Conservation (phyloP, 129 eudicot species). For the Escallonia rubra region DNA sequence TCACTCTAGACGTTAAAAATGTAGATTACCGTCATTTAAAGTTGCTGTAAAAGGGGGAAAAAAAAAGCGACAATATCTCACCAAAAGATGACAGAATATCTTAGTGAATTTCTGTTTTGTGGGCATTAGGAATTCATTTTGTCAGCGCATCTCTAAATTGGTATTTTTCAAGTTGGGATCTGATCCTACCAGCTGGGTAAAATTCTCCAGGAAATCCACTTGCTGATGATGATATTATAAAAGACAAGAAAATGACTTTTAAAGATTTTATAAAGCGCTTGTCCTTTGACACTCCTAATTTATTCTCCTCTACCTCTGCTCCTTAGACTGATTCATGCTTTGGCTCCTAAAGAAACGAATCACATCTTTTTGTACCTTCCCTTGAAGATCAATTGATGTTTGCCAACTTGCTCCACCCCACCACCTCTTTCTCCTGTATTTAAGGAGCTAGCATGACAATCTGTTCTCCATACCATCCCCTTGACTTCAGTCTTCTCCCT, state of each 20-base stretch:
- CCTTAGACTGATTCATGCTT: not conserved
- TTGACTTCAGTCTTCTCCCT: conserved; percentile 13
- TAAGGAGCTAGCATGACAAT: conserved; percentile 26
- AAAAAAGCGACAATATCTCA: not conserved
- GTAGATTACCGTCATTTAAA: not conserved
- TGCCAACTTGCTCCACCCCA: conserved; percentile 34
- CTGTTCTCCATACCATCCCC: conserved; percentile 15
- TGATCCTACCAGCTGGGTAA: conserved; percentile 16
- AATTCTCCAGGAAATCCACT: conserved; percentile 12
- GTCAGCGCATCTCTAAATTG: conserved; percentile 4
- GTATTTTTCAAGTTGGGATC: not conserved
- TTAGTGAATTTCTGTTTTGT: not conserved
- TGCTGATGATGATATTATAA: conserved; percentile 6
- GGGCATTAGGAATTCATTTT: conserved; percentile 10
- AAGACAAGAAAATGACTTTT: conserved; percentile 11
- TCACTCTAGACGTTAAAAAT: not conserved
- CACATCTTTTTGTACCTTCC: conserved; percentile 19
- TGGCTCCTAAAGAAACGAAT: conserved; percentile 14
- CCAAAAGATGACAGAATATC: conserved; percentile 9
- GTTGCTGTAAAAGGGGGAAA: not conserved
- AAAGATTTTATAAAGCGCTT: not conserved
- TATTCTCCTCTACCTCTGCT: not conserved
- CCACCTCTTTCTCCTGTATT: conserved; percentile 21
- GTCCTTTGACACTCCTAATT: not conserved
- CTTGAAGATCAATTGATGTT: conserved; percentile 9